A percentile compares a stretch with the other conserved stretches of the same genome.
Evolutionary conservation across 1,284 basidiomycete genomes (phyloP).

Genomic region (Irpex sp.): DNA sequence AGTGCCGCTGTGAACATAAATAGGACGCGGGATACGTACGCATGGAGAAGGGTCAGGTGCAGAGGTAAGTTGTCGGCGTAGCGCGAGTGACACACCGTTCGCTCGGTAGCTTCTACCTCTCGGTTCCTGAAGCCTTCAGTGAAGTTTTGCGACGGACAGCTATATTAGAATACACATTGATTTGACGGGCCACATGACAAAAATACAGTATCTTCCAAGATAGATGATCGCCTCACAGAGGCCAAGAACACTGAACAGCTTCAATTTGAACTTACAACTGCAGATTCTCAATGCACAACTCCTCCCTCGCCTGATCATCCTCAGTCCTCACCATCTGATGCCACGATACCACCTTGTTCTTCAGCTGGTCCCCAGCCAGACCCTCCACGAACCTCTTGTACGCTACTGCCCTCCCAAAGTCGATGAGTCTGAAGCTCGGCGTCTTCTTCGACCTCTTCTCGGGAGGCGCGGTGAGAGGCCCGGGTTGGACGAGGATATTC

Average conservation of each 20-base stretch:
- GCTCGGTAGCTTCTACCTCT: not conserved
- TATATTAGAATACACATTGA: not conserved
- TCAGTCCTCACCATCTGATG: constrained; percentile 4
- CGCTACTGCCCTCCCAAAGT: constrained; percentile 36
- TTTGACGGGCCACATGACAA: not conserved
- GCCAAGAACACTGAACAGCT: not conserved
- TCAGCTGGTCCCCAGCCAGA: not conserved
- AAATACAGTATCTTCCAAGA: not conserved
- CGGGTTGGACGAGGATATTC: constrained; percentile 43
- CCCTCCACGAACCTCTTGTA: not conserved
- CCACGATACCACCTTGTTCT: constrained; percentile 9
- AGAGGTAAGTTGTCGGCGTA: not conserved
- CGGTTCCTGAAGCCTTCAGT: not conserved
- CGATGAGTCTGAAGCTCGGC: constrained; percentile 45
- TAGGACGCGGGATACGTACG: not conserved
- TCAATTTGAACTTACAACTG: constrained; percentile 3
- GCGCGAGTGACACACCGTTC: not conserved
- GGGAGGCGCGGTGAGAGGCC: constrained; percentile 34
- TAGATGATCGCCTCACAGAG: not conserved
- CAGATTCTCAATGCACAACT: constrained; percentile 11
- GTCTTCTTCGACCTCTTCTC: constrained; percentile 15
- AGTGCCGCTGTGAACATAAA: not conserved
- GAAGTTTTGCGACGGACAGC: not conserved
- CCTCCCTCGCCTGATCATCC: constrained; percentile 9
- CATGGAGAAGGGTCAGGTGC: not conserved